Percentiles rank a stretch among this genome's conserved stretches.
Evolutionary conservation across 2,329 filamentous ascomycete genomes (phyloP).

Genomic region (Aquanectria penicillioides): DNA sequence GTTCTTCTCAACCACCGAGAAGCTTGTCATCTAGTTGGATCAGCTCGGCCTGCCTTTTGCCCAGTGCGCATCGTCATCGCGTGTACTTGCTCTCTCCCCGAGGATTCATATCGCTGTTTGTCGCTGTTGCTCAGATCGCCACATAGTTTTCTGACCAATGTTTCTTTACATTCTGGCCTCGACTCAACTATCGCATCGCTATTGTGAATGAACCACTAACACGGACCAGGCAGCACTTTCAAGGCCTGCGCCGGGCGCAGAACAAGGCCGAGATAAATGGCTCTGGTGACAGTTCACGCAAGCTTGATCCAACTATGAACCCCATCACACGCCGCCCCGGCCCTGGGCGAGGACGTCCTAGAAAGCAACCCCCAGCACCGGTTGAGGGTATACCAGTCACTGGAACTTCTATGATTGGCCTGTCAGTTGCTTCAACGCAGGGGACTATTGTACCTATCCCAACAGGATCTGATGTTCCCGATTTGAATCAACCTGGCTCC

Average conservation of each 20-base stretch:
- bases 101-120: too few relatives aligned
- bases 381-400: conserved; percentile 2
- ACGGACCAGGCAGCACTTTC: conserved; percentile 65
- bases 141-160: too few relatives aligned
- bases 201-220: too few relatives aligned
- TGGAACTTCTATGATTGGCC: neutral
- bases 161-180: neutral
- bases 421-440: neutral
- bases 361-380: conserved; percentile 53
- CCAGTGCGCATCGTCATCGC: too few relatives aligned
- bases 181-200: too few relatives aligned
- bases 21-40: too few relatives aligned
- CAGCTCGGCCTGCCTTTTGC: too few relatives aligned
- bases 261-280: conserved; percentile 60
- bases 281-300: conserved; percentile 48
- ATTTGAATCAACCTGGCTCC: neutral
- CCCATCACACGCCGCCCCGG: conserved; percentile 70
- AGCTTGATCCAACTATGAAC: conserved; percentile 62
- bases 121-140: too few relatives aligned
- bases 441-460: neutral
- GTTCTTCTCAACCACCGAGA: too few relatives aligned
- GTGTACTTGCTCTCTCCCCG: too few relatives aligned
- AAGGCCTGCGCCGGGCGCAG: conserved; percentile 65
- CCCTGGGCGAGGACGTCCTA: conserved; percentile 64
- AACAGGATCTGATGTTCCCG: neutral